Percentiles rank a stretch among this genome's conserved stretches.
Evolutionary conservation across 257 asterid genomes (phyloP).

Genomic region (Scutellaria baicalensis): DNA sequence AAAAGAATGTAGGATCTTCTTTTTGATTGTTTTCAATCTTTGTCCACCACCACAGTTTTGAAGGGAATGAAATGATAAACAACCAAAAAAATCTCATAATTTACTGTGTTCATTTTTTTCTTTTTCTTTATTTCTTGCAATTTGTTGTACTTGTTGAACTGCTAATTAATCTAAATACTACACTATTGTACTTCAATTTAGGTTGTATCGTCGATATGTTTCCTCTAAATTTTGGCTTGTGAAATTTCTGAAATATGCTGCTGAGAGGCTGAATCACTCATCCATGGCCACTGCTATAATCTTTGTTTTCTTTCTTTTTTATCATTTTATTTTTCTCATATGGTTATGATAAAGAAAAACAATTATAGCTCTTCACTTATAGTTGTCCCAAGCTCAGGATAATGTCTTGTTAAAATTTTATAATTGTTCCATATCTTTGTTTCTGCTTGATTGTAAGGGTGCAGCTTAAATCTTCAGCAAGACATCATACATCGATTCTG

Average conservation of each 20-base stretch:
- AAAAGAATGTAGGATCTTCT: not conserved
- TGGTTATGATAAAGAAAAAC: no score
- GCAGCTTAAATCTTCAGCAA: no score
- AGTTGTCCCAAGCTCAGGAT: no score
- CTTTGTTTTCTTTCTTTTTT: no score
- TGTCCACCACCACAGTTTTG: conserved; percentile 15
- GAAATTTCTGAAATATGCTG: not conserved
- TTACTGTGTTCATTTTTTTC: not conserved
- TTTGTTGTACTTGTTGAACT: not conserved
- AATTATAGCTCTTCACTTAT: no score
- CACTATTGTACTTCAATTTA: not conserved
- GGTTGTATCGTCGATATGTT: no score
- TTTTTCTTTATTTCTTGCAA: not conserved
- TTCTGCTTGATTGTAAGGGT: no score
- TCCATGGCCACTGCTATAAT: no score
- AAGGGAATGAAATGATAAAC: conserved; percentile 10
- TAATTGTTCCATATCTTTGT: no score
- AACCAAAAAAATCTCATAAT: not conserved
- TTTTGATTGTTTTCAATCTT: not conserved
- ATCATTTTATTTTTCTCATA: no score
- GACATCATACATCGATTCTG: no score
- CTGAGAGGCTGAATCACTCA: not conserved
- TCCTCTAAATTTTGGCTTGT: not conserved
- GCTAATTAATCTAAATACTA: not conserved
- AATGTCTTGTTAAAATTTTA: no score